Evolutionary conservation across 306 rosid species (phyloP).

Genomic region (Aeschynomene evenia): DNA sequence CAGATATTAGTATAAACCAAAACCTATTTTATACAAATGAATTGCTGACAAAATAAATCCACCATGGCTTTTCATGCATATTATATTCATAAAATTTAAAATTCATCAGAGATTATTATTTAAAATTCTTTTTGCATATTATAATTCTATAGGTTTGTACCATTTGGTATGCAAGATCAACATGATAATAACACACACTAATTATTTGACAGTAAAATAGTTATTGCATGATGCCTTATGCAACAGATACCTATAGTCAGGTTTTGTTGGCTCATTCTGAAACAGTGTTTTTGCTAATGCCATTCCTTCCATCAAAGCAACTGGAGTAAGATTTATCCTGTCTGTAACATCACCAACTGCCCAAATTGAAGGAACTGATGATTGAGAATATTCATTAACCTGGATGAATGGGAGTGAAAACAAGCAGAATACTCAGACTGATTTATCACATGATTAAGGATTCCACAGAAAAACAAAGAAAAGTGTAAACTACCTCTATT

Average conservation of each 20-base stretch:
- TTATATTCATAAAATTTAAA: not conserved
- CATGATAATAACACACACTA: not conserved
- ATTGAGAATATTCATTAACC: conserved; percentile 92
- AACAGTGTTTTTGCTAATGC: conserved; percentile 82
- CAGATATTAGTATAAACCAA: not conserved
- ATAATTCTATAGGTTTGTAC: not conserved
- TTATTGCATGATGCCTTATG: conserved; percentile 23
- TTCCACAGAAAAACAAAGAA: conserved; percentile 14
- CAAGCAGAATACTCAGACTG: not conserved
- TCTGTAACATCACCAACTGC: conserved; percentile 97
- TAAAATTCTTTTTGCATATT: not conserved
- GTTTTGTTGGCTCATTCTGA: conserved; percentile 82
- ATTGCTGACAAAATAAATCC: not conserved
- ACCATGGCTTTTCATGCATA: not conserved
- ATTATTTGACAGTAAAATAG: not conserved
- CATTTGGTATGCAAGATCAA: not conserved
- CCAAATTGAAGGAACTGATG: conserved; percentile 95
- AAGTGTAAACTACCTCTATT: conserved; percentile 67
- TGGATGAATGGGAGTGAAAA: conserved; percentile 22
- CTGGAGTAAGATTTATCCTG: conserved; percentile 92
- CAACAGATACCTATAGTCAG: conserved; percentile 72
- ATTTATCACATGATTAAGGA: not conserved
- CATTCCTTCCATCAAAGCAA: conserved; percentile 98
- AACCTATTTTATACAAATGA: not conserved
- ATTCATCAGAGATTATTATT: not conserved